Evolutionary conservation across 345 rosid genomes (phyloP), one percentile per base, ranked within the genome.

Genomic region (Arabidopsis thaliana): DNA sequence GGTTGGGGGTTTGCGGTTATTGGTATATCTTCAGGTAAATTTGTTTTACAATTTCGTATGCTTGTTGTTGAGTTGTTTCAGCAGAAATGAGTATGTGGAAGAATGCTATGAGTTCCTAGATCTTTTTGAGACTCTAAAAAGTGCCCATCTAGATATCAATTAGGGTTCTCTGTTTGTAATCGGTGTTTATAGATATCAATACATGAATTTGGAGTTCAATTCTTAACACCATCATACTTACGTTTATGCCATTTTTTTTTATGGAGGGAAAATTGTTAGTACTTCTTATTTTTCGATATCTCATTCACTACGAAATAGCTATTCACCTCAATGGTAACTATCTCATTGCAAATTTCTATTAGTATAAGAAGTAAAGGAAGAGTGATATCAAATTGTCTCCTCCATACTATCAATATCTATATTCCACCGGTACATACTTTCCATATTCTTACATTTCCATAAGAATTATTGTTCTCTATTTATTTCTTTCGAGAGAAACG

Each of bases 401-500:
- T 41, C 12, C 50, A 41, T 25, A 41, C 22, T 13, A 41, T 7
- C 50, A 61, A 61, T 13, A 13, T 41, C 50, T 61, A 13, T 7
- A 25, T 25, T 41, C 50, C 49, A 60, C 28, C 22, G 20, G 25
- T 10, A 16, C 4, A 60, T 24, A 14, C 12, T 12, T 24, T 12
- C 50, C 23, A 3, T 24, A 40, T 24, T 24, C 2, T 42, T 42
- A 62, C 52, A 44, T 25, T 42, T 62, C 38, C 38, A 25, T 42
- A 62, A 20, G 66, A 23, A 40, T 61, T 36, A 45, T 30, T 46
- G 51, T 6, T 44, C 55, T 44, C 40, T n/a, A 30, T 63, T 42
- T 14, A 63, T 28, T n/a, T 59, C 16, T 16, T 59, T 61, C 22
- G 60, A 38, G 22, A 38, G 68, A 61, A 72, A 32, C 23, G 71